Evolutionary conservation across 2,329 filamentous ascomycete genomes (phyloP), one percentile per base, ranked within the genome.

Genomic region (Sphaerostilbella broomeana): DNA sequence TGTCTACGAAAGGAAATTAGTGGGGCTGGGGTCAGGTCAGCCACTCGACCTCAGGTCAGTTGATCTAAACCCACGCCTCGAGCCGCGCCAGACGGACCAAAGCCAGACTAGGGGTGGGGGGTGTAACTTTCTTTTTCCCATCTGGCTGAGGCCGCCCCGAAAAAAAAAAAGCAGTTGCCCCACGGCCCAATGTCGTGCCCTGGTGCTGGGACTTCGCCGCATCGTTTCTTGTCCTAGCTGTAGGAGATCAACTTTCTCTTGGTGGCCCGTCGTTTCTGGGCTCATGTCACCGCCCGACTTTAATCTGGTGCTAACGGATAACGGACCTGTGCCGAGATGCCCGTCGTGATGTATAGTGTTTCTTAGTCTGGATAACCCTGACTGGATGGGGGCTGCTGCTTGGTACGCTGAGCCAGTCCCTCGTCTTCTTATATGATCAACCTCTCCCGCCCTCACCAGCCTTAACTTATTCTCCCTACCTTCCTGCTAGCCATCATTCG

Each of bases 271-370:
- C 16, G 25, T 26, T 38, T 29, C 38, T 38, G 19, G 46, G 43
- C 53, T 55, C 53, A 57, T 56, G 57, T 56, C 56, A 59, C 55
- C 55, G 58, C 57, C 51, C 51, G 52, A 56, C 43, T 53, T 48
- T 49, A 56, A 58, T 51, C 51, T 56, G 46, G 49, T 52, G 48
- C 48, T 54, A 53, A 51, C 42, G 38, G 40, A 46, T 18, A 31
- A 38, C 36, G 29, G 34, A 25, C 34, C 43, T 42, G 40, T 47
- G 37, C 47, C 46, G 39, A 44, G 21, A 47, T 45, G 45, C n/a
- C 28, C 34, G 40, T 37, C 29, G 29, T 35, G 32, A 22, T 38
- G 32, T 26, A 31, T 33, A 24, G 31, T 32, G 32, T 38, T 43
- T 40, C 21, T 29, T 35, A 30, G 27, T 32, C 42, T 38, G 24